Conservation (phyloP, 441 rosid species). For the Cnidoscolus chayamansa region DNA sequence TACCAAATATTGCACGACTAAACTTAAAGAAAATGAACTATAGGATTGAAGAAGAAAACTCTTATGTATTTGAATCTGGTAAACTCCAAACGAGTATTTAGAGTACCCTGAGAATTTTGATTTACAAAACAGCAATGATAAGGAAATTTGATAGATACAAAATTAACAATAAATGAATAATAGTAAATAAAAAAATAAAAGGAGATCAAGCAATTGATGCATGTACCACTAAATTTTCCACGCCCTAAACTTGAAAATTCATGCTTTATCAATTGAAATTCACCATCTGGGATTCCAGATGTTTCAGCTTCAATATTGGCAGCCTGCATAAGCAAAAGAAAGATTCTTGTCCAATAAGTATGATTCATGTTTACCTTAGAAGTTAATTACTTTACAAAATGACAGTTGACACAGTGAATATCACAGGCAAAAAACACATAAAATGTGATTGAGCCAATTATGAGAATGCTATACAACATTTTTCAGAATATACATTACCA, state of each 20-base stretch:
- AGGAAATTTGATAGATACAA: neutral
- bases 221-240: conserved; percentile 76
- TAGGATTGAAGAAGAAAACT: neutral
- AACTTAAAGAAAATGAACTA: neutral
- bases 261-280: conserved; percentile 57
- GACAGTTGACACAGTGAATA: neutral
- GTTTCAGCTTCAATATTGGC: conserved; percentile 75
- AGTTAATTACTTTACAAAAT: neutral
- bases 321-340: conserved; percentile 49
- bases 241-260: conserved; percentile 58
- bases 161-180: neutral
- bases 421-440: neutral
- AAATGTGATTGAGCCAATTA: neutral
- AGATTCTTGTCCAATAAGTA: neutral
- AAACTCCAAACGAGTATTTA: too few species aligned
- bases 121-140: neutral
- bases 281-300: conserved; percentile 60
- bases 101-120: neutral
- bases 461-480: neutral
- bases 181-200: neutral
- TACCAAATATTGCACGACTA: neutral
- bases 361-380: conserved; percentile 4
- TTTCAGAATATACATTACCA: neutral
- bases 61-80: neutral
- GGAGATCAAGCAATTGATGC: neutral